Percentiles rank a stretch among this genome's conserved stretches.
phyloP scores from a whole-genome alignment of 352 stramenopile genomes.

The Elongisporangium prolatum region DNA sequence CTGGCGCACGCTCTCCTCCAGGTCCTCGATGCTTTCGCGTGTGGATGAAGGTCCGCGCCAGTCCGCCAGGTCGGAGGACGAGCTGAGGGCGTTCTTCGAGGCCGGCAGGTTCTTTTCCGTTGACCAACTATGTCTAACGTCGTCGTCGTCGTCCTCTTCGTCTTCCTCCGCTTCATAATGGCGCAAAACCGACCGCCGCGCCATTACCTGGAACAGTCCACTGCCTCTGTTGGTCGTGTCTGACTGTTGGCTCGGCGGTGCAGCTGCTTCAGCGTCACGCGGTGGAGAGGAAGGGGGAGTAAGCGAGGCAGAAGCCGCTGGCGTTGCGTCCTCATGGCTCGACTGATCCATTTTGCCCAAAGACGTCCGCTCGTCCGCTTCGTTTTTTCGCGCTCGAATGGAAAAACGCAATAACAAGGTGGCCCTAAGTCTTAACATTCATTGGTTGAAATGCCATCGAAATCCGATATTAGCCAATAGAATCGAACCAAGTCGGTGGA shows the following conservation, averaged over 20 bases:
- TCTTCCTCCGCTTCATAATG: neutral
- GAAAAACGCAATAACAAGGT: neutral
- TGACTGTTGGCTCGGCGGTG: no score
- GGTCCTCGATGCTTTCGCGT: constrained; percentile 16
- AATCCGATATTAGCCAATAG: neutral
- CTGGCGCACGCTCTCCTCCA: constrained; percentile 47
- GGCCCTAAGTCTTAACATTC: neutral
- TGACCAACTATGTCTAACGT: neutral
- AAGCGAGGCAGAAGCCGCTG: neutral
- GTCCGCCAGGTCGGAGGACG: neutral
- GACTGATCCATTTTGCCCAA: neutral
- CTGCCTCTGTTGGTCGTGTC: neutral
- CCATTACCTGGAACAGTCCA: neutral
- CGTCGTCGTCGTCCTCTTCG: neutral
- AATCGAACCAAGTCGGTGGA: neutral
- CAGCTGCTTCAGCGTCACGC: neutral
- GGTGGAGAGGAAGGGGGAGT: neutral
- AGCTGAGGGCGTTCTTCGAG: neutral
- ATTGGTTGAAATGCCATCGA: neutral
- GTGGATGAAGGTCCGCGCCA: neutral
- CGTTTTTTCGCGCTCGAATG: neutral
- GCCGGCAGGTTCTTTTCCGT: neutral
- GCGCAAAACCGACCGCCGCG: no score
- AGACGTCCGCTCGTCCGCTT: neutral
- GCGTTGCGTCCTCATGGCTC: neutral